Evolutionary conservation across 352 stramenopile species (phyloP).

Genomic region (Pythium periplocum): DNA sequence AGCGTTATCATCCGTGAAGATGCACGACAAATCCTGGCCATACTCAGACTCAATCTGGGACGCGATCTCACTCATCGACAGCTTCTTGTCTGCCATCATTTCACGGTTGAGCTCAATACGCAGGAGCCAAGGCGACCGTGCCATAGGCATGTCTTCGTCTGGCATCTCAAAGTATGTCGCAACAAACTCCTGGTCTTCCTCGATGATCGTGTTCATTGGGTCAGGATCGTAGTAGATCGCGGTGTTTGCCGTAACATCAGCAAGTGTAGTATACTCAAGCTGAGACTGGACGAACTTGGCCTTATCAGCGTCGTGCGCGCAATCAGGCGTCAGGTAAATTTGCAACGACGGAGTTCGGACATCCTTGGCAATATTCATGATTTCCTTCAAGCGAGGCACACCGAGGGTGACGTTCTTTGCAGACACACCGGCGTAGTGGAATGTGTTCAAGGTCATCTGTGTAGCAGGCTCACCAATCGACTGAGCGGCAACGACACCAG

Average conservation of each 20-base stretch:
- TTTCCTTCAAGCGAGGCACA: slow-evolving; percentile 99
- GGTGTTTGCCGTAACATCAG: slow-evolving; percentile 95
- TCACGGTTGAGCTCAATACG: slow-evolving; percentile 98
- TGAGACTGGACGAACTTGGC: slow-evolving; percentile 90
- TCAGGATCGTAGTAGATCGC: slow-evolving; percentile 99
- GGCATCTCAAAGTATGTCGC: slow-evolving; percentile 97
- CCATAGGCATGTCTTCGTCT: slow-evolving; percentile 94
- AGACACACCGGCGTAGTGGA: slow-evolving; percentile 99
- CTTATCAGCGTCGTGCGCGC: slow-evolving; percentile 78
- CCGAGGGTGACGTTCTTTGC: slow-evolving; percentile 99
- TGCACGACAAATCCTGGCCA: slow-evolving; percentile 93
- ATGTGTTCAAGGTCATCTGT: slow-evolving; percentile 99
- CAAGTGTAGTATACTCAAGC: slow-evolving; percentile 97
- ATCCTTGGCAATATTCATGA: slow-evolving; percentile 98
- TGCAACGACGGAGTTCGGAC: slow-evolving; percentile 96
- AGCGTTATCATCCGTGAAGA: slow-evolving; percentile 98
- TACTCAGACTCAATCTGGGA: slow-evolving; percentile 95
- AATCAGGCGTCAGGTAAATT: slow-evolving; percentile 92
- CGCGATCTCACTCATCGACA: slow-evolving; percentile 97
- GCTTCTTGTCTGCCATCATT: slow-evolving; percentile 97
- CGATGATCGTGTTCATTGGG: slow-evolving; percentile 94
- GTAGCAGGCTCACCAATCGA: slow-evolving; percentile 99
- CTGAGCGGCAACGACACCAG: slow-evolving; percentile 97
- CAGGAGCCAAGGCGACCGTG: slow-evolving; percentile 96
- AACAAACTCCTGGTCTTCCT: slow-evolving; percentile 97